Evolutionary conservation across 352 stramenopile species (phyloP), one percentile per base, ranked within the genome.

Genomic region (Globisporangium apiculatum): DNA sequence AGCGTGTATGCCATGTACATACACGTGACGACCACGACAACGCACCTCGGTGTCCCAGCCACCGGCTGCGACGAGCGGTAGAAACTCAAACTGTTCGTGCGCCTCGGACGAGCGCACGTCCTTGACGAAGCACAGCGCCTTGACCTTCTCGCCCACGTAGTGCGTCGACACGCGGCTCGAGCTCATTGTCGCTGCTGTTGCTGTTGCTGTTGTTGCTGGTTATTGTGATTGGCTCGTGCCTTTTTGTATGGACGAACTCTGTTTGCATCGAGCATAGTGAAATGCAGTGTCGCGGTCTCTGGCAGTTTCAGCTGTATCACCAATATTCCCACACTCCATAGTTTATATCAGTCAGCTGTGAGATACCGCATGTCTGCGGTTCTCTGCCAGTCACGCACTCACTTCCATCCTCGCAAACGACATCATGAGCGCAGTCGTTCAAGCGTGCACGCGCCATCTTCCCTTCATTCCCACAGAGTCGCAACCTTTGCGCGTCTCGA

Each of bases 91-190:
- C 51, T 70, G 67, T 11, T 73, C 62, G 15, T 64, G 51, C 9
- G 65, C 64, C 48, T 81, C 68, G 5, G 67, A 67, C n/a, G 58
- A 72, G 45, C 59, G 68, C 31, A 83, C 72, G 62, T 87, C 76
- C 53, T 75, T 83, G 53, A 88, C 64, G 48, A 88, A 77, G 60
- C 72, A 84, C 52, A 90, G 51, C 47, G 80, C 68, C 43, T 72
- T 69, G 36, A 84, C 67, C 62, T 85, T 87, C 58, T 86, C 78
- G 50, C 67, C 66, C 60, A 86, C 71, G 51, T 86, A 87, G 64
- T 87, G 80, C 60, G 71, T 90, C 42, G 77, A 86, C 51, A 64
- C 55, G 48, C 61, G 56, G 11, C 54, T 62, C 57, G 56, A 57
- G 43, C 42, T 71, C 46, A 52, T 31, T 37, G 1, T n/a, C 53